These are phyloP conservation scores for Clarireedia hainanense DNA, from an alignment of 2,329 filamentous ascomycete species.

Conservation along the genomic window DNA sequence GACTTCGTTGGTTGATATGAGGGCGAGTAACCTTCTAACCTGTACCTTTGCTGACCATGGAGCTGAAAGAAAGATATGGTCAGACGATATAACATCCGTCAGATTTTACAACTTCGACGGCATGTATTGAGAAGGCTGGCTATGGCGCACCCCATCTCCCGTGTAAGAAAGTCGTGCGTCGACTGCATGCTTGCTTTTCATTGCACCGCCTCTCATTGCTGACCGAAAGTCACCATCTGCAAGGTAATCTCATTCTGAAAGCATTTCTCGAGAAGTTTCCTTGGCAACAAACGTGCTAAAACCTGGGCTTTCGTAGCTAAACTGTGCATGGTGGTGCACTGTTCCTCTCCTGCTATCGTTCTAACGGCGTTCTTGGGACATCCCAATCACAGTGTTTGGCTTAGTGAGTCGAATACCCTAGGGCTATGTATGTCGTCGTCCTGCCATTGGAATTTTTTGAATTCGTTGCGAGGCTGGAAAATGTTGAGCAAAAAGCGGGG, in stretches of 20 bases:
- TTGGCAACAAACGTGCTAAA: no score
- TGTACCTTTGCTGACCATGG: neutral
- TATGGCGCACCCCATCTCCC: neutral
- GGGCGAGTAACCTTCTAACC: neutral
- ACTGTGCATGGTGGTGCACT: neutral
- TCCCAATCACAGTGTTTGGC: no score
- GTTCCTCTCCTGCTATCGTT: no score
- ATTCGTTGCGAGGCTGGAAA: neutral
- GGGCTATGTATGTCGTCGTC: no score
- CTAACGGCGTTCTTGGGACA: no score
- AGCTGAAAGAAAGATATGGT: neutral
- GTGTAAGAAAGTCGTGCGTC: neutral
- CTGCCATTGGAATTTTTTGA: no score
- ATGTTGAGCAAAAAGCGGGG: neutral
- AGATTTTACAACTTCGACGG: neutral
- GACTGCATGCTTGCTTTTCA: neutral
- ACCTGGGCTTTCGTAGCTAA: neutral
- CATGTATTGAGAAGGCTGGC: conserved; percentile 5
- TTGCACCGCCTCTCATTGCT: neutral
- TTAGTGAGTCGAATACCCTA: no score
- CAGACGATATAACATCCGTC: conserved; percentile 7
- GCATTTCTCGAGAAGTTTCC: no score
- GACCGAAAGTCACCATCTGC: neutral
- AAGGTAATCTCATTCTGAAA: neutral
- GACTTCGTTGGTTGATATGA: neutral